Evolutionary conservation across 495 filamentous ascomycete genomes (phyloP).

Genomic region (Bacidia rubella): DNA sequence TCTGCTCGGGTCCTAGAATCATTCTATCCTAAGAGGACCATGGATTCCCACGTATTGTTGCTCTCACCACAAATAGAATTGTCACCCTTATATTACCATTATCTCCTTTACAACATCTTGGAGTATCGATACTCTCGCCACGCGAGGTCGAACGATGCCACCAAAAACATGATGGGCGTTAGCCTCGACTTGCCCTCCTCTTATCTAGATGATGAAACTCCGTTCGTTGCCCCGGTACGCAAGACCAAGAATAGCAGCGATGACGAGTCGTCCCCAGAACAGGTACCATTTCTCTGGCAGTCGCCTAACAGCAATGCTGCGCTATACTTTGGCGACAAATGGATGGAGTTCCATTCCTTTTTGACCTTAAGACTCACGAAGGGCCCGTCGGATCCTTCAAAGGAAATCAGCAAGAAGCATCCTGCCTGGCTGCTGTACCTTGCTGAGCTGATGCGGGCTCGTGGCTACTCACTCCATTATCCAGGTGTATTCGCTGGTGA

Average conservation of each 20-base stretch:
- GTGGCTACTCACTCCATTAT: conserved; percentile 64
- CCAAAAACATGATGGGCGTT: conserved; percentile 50
- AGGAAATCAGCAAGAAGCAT: conserved; percentile 42
- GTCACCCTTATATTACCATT: conserved; percentile 65
- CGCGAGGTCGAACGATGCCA: conserved; percentile 27
- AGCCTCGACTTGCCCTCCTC: conserved; percentile 59
- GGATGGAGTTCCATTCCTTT: conserved; percentile 67
- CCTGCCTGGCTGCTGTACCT: conserved; percentile 70
- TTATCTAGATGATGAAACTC: conserved; percentile 39
- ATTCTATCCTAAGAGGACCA: conserved; percentile 56
- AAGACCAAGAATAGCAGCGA: conserved; percentile 18
- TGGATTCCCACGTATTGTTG: conserved; percentile 56
- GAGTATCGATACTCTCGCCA: conserved; percentile 57
- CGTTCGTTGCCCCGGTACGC: conserved; percentile 38
- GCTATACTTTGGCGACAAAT: conserved; percentile 70
- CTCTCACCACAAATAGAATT: conserved; percentile 66
- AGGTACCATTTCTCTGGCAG: conserved; percentile 59
- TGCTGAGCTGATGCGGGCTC: conserved; percentile 53
- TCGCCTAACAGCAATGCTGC: conserved; percentile 66
- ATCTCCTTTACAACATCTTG: conserved; percentile 59
- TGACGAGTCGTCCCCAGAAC: conserved; percentile 17
- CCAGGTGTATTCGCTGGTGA: conserved; percentile 39
- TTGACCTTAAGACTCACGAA: conserved; percentile 41
- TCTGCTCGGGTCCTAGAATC: conserved; percentile 63
- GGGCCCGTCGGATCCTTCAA: conserved; percentile 16